phyloP scores from a whole-genome alignment of 1,139 yeast species.

The Debaryomyces coudertii region DNA sequence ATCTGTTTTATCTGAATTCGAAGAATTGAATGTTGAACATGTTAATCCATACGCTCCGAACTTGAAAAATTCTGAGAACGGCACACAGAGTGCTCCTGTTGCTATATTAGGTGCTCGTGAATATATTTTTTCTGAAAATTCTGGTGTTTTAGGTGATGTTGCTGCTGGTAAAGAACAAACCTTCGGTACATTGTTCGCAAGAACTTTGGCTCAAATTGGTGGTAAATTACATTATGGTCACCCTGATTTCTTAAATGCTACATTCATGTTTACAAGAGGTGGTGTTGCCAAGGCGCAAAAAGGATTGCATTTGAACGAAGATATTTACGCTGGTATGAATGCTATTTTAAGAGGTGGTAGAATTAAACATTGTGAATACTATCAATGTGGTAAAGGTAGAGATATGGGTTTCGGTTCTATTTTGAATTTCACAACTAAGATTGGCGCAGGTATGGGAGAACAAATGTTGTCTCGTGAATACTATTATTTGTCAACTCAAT shows the following conservation, averaged over 20 bases:
- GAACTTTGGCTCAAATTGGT: constrained; percentile 98
- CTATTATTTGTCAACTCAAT: constrained; percentile 95
- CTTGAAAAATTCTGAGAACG: constrained; percentile 45
- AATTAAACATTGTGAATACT: constrained; percentile 98
- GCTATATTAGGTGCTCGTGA: constrained; percentile 99
- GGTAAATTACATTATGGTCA: constrained; percentile 99
- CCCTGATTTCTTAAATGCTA: constrained; percentile 96
- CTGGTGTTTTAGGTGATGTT: constrained; percentile 98
- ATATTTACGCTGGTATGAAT: constrained; percentile 99
- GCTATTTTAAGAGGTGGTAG: constrained; percentile 98
- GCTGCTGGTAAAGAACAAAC: constrained; percentile 99
- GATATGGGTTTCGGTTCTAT: constrained; percentile 99
- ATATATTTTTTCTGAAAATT: constrained; percentile 97
- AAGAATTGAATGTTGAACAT: constrained; percentile 88
- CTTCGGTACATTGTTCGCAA: constrained; percentile 96
- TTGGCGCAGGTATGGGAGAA: constrained; percentile 99
- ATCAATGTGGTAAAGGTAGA: constrained; percentile 99
- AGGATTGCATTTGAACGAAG: constrained; percentile 97
- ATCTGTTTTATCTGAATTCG: constrained; percentile 96
- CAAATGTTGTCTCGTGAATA: constrained; percentile 98
- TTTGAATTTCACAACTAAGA: constrained; percentile 97
- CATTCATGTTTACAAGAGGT: constrained; percentile 97
- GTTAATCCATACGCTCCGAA: constrained; percentile 77
- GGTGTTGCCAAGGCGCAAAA: constrained; percentile 99
- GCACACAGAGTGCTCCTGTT: constrained; percentile 68